These are phyloP conservation scores for Syncephalastrum racemosum DNA, from an alignment of 371 early-diverging fungal species.

Conservation along the genomic window DNA sequence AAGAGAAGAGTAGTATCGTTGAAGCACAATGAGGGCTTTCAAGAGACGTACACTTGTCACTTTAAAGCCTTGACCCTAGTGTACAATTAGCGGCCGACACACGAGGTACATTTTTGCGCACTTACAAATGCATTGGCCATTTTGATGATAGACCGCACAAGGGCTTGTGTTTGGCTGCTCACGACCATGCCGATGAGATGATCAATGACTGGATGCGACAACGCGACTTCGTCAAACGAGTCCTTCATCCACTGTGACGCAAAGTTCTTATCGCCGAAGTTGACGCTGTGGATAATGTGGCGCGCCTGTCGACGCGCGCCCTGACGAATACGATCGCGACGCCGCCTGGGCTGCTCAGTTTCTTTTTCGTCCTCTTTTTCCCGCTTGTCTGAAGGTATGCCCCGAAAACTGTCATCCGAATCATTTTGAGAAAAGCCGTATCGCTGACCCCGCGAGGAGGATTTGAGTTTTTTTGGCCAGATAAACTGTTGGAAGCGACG, in stretches of 20 bases:
- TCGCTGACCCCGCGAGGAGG: conserved; percentile 26
- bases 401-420: conserved; percentile 22
- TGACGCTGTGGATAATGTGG: conserved; percentile 38
- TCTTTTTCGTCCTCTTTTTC: conserved; percentile 6
- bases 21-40: conserved; percentile 20
- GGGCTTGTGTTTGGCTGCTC: conserved; percentile 34
- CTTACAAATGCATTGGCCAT: conserved; percentile 41
- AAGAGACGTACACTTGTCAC: conserved; percentile 20
- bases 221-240: conserved; percentile 40
- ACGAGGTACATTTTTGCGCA: not conserved
- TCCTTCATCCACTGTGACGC: conserved; percentile 46
- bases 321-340: conserved; percentile 18
- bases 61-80: conserved; percentile 60
- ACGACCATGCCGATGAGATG: conserved; percentile 39
- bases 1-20: conserved; percentile 17
- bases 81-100: not conserved
- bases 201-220: conserved; percentile 39
- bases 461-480: conserved; percentile 4
- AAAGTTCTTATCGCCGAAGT: conserved; percentile 44
- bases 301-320: conserved; percentile 26
- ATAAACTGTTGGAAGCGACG: too few relatives aligned
- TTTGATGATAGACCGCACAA: conserved; percentile 42
- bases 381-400: not conserved
- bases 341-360: not conserved
- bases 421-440: conserved; percentile 48